These are phyloP conservation scores for Salicornia ramosissima DNA, from an alignment of 148 eudicot species.

Conservation along the genomic window DNA sequence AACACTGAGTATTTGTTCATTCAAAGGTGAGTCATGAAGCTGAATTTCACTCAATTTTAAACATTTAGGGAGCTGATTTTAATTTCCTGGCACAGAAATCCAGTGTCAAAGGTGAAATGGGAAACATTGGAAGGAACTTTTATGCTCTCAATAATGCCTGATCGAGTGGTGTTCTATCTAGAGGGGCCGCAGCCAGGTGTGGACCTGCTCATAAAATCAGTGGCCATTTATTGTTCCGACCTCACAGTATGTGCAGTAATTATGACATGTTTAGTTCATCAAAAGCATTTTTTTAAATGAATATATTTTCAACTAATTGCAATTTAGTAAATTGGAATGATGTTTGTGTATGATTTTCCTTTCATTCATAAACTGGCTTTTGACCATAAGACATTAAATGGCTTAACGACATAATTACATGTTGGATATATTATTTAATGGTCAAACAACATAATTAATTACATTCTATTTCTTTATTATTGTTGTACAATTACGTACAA, in stretches of 20 bases:
- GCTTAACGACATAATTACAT: too few relatives aligned
- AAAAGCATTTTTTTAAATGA: background rate
- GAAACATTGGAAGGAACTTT: constrained; percentile 61
- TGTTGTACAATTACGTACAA: too few relatives aligned
- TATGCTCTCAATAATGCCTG: constrained; percentile 43
- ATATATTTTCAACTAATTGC: background rate
- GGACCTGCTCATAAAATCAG: constrained; percentile 65
- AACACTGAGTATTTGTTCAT: constrained; percentile 53
- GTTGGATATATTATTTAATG: too few relatives aligned
- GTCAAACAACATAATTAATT: background rate
- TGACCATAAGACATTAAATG: too few relatives aligned
- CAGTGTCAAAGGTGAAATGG: constrained; percentile 49
- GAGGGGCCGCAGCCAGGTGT: constrained; percentile 89
- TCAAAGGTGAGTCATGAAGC: constrained; percentile 43
- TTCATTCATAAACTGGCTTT: background rate
- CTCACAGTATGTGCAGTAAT: constrained; percentile 23
- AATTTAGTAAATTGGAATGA: background rate
- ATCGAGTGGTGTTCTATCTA: constrained; percentile 56
- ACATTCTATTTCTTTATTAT: too few relatives aligned
- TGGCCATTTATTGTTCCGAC: constrained; percentile 38
- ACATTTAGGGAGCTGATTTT: too few relatives aligned
- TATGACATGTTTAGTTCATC: background rate
- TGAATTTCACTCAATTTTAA: too few relatives aligned
- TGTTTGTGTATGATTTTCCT: background rate
- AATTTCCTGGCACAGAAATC: constrained; percentile 44